phyloP scores from a whole-genome alignment of 2,329 filamentous ascomycete genomes.

The Fusarium sp. region DNA sequence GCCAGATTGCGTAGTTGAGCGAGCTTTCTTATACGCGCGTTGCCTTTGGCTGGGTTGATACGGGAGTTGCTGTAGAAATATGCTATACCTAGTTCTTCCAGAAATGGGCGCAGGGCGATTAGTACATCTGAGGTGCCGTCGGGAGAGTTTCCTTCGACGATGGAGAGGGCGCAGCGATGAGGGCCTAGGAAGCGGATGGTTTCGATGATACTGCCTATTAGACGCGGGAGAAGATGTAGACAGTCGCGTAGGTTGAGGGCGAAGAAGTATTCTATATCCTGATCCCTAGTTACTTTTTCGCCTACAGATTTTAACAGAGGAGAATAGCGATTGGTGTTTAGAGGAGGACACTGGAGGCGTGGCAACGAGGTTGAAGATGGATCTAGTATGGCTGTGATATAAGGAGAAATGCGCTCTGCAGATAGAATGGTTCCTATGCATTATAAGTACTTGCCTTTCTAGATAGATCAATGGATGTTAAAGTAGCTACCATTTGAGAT shows the following conservation, averaged over 20 bases:
- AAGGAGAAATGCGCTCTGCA: slow-evolving; percentile 35
- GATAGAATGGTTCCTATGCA: slow-evolving; percentile 48
- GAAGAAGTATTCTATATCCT: slow-evolving; percentile 58
- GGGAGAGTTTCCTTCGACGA: slow-evolving; percentile 65
- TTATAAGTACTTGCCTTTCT: background rate
- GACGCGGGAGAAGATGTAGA: slow-evolving; percentile 58
- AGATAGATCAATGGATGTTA: fast-evolving
- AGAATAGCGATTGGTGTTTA: slow-evolving; percentile 38
- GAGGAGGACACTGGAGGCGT: slow-evolving; percentile 47
- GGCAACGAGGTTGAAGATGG: slow-evolving; percentile 36
- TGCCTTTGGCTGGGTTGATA: slow-evolving; percentile 56
- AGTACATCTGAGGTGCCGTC: slow-evolving; percentile 66
- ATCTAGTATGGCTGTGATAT: slow-evolving; percentile 47
- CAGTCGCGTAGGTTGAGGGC: slow-evolving; percentile 63
- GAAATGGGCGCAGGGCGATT: slow-evolving; percentile 50
- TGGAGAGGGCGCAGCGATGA: slow-evolving; percentile 61
- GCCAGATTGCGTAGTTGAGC: slow-evolving; percentile 65
- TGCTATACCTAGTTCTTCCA: slow-evolving; percentile 52
- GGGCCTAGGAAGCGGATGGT: slow-evolving; percentile 62
- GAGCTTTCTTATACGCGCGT: slow-evolving; percentile 59
- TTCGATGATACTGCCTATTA: slow-evolving; percentile 64
- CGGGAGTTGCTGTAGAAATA: slow-evolving; percentile 58
- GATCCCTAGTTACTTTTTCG: background rate
- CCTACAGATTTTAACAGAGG: slow-evolving; percentile 21
- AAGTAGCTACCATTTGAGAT: slow-evolving; percentile 22